Evolutionary conservation across 106 monocot genomes (phyloP), one percentile per base, ranked within the genome.

Genomic region (Apostasia shenzhenica): DNA sequence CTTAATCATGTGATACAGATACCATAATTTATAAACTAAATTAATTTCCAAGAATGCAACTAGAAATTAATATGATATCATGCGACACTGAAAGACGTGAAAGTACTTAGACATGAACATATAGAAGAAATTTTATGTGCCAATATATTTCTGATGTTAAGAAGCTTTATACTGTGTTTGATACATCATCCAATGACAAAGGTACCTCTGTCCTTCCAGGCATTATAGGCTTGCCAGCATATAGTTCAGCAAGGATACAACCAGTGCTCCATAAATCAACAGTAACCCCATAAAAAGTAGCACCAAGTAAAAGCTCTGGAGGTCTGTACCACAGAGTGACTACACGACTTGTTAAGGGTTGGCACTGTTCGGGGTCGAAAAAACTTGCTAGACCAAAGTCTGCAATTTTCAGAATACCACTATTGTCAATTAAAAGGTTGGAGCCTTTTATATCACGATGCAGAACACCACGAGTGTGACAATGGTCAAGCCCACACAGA

Each of bases 391-490:
- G 66, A 12, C 88, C 88, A 75, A 89, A 89, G 68, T 89, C 88
- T 26, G 82, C 88, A 76, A 89, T 85, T 63, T 85, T 89, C n/a
- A 89, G 54, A 54, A 82, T 72, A 47, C 88, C 88, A 47, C 58
- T 72, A 66, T 85, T 85, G 70, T 85, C 79, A 52, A 89, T 80
- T 57, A 89, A 74, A 43, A 89, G 88, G 70, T 89, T 89, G 40
- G 88, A 85, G 57, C 88, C 88, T 72, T 89, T 89, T 57, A 89
- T 89, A 67, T 89, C 88, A 42, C 88, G 70, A 78, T 89, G 88
- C 14, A 89, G 73, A 39, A 89, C 63, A 14, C 79, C 76, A 48
- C 77, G 84, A 43, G 73, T 80, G 55, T 89, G 88, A 79, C 85
- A 89, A 61, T 89, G 85, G 41, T 85, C 85, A 68, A 89, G 84